Conservation (phyloP, 257 asterid species). For the Przewalskia tangutica region DNA sequence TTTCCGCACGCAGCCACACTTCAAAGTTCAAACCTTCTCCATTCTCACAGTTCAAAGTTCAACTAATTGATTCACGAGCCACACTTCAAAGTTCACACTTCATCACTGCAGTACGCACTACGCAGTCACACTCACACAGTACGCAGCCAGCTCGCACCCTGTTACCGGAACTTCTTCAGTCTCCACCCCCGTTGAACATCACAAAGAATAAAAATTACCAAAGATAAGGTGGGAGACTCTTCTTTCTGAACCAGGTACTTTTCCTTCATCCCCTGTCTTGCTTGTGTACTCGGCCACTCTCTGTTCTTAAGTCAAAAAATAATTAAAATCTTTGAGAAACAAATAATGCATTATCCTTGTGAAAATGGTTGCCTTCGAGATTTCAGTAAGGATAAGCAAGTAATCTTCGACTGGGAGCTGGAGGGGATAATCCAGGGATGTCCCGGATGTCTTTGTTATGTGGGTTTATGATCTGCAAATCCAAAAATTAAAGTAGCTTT, state of each 20-base stretch:
- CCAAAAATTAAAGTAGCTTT: too few species aligned
- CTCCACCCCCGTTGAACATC: neutral
- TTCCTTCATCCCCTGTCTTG: neutral
- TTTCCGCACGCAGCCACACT: too few species aligned
- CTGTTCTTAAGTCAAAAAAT: constrained; percentile 1
- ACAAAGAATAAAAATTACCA: neutral
- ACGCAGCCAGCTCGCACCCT: too few species aligned
- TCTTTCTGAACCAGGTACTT: neutral
- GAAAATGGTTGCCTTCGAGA: neutral
- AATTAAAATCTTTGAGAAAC: neutral
- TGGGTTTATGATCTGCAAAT: too few species aligned
- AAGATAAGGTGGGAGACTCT: neutral
- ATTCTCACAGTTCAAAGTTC: too few species aligned
- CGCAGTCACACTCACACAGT: too few species aligned
- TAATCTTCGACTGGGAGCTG: constrained; percentile 69
- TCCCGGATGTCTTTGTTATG: constrained; percentile 79
- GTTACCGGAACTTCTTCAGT: too few species aligned
- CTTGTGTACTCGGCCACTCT: neutral
- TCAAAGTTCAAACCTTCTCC: too few species aligned
- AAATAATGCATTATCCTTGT: neutral
- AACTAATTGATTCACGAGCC: too few species aligned
- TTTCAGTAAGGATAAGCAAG: constrained; percentile 43
- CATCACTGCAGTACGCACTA: too few species aligned
- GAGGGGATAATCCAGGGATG: constrained; percentile 95
- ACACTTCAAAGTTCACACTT: too few species aligned